These are phyloP conservation scores for Brassica cretica DNA, from an alignment of 345 rosid species.

Conservation along the genomic window DNA sequence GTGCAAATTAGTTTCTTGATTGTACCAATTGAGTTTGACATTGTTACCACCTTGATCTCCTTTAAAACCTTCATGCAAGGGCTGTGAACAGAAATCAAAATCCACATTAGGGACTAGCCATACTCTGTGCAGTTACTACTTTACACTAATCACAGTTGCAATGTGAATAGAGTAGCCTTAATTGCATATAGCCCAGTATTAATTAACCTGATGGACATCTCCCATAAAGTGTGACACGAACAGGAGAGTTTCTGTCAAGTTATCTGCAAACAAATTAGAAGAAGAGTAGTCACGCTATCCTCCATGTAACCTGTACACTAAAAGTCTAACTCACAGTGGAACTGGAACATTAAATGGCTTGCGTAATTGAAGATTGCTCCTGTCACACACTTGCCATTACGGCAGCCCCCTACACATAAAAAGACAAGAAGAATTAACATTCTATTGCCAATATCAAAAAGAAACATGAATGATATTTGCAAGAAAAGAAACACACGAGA, in stretches of 20 bases:
- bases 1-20: conserved; percentile 73
- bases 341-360: conserved; percentile 52
- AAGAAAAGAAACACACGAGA: conserved; percentile 49
- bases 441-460: background rate
- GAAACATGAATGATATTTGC: background rate
- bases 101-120: background rate
- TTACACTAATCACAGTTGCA: background rate
- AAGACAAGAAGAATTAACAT: background rate
- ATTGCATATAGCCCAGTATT: background rate
- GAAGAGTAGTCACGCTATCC: background rate
- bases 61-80: conserved; percentile 76
- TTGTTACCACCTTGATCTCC: conserved; percentile 87
- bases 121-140: background rate
- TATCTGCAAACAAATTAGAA: conserved; percentile 49
- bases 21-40: conserved; percentile 71
- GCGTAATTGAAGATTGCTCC: conserved; percentile 90
- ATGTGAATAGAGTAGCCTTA: background rate
- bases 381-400: conserved; percentile 71
- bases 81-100: conserved; percentile 47
- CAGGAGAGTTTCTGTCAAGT: conserved; percentile 80
- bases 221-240: conserved; percentile 84
- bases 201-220: conserved; percentile 81
- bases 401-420: background rate
- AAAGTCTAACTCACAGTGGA: conserved; percentile 48
- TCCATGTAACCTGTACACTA: conserved; percentile 30